Percentiles rank a stretch among this genome's conserved stretches.
phyloP scores from a whole-genome alignment of 345 rosid genomes.

The Populus tremula region DNA sequence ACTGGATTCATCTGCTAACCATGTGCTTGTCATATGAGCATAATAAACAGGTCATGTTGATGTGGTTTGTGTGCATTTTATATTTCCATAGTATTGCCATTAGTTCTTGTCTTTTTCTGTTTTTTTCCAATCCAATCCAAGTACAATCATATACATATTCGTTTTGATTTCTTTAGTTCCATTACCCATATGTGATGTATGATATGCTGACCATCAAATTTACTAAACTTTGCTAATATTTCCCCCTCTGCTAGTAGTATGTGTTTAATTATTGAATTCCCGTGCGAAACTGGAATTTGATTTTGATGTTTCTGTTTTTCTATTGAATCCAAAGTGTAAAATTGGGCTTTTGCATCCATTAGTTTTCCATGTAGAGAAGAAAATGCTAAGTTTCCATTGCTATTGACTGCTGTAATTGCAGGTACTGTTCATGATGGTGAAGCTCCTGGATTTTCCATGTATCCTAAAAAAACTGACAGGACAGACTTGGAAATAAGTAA shows the following conservation, averaged over 20 bases:
- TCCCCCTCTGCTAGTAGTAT: background rate
- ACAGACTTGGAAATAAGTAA: slow-evolving; percentile 48
- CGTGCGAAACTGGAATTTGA: background rate
- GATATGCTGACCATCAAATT: background rate
- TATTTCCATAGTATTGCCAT: background rate
- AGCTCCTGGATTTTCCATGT: slow-evolving; percentile 46
- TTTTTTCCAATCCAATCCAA: background rate
- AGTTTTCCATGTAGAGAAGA: background rate
- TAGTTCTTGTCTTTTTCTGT: background rate
- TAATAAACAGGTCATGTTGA: background rate
- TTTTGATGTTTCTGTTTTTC: background rate
- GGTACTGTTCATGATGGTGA: slow-evolving; percentile 41
- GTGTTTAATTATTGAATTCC: background rate
- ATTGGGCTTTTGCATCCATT: background rate
- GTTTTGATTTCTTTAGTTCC: background rate
- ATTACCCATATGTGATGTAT: background rate
- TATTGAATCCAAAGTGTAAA: background rate
- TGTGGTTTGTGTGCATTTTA: background rate
- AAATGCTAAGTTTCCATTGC: background rate
- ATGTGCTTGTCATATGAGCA: background rate
- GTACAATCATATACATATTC: background rate
- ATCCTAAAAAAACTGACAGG: slow-evolving; percentile 47
- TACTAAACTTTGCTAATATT: background rate
- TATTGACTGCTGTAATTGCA: slow-evolving; percentile 21
- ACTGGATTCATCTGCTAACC: background rate